Evolutionary conservation across 2,329 filamentous ascomycete species (phyloP).

Genomic region (Apiospora arundinis): DNA sequence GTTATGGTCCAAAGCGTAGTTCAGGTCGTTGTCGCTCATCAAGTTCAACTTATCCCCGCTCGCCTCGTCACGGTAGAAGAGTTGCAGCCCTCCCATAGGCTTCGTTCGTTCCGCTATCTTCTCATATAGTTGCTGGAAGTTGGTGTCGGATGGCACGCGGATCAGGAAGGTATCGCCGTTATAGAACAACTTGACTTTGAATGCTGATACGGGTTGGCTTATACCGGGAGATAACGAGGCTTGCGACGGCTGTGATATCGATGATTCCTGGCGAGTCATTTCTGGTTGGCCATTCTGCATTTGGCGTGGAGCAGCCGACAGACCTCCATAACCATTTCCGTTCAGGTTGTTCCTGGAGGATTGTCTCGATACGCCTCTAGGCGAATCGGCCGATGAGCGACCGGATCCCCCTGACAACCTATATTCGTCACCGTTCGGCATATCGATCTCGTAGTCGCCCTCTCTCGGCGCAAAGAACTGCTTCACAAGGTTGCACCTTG

Average conservation of each 20-base stretch:
- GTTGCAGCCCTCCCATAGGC: conserved; percentile 70
- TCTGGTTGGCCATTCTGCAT: conserved; percentile 46
- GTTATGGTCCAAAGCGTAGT: conserved; percentile 80
- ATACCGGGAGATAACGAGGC: conserved; percentile 61
- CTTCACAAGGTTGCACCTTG: conserved; percentile 81
- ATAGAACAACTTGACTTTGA: conserved; percentile 97
- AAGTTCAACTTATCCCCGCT: conserved; percentile 77
- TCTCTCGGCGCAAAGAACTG: conserved; percentile 90
- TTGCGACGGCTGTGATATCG: conserved; percentile 59
- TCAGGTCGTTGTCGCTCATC: conserved; percentile 80
- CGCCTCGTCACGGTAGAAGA: conserved; percentile 87
- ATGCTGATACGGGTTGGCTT: conserved; percentile 56
- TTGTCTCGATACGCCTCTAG: conserved; percentile 65
- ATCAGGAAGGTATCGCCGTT: conserved; percentile 92
- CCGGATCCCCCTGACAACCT: conserved; percentile 75
- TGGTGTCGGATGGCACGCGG: conserved; percentile 81
- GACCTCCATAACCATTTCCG: conserved; percentile 59
- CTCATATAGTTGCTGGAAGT: conserved; percentile 77
- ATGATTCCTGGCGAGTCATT: conserved; percentile 53
- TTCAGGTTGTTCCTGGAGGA: conserved; percentile 70
- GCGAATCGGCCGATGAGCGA: conserved; percentile 69
- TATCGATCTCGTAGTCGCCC: conserved; percentile 92
- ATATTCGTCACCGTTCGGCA: conserved; percentile 72
- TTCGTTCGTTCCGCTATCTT: conserved; percentile 87
- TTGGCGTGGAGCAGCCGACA: conserved; percentile 58